Evolutionary conservation across 805 yeast species (phyloP).

Genomic region (Metschnikowia lochheadii): DNA sequence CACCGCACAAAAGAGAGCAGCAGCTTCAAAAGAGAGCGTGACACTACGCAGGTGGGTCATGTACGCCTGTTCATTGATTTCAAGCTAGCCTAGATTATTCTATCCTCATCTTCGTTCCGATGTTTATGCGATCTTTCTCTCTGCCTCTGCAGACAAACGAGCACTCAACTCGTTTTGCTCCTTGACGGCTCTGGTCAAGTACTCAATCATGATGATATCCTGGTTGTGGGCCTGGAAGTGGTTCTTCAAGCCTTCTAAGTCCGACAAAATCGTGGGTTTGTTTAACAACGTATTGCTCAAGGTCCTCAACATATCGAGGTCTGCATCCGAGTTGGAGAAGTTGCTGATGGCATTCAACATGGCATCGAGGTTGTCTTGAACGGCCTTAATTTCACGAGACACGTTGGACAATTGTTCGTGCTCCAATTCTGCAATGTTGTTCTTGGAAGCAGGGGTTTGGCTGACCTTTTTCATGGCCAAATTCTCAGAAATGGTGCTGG

Average conservation of each 20-base stretch:
- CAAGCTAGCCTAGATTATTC: slow-evolving; percentile 4
- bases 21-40: too few relatives aligned
- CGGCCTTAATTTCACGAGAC: slow-evolving; percentile 41
- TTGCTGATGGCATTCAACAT: slow-evolving; percentile 47
- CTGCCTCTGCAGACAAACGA: slow-evolving; percentile 53
- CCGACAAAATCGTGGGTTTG: slow-evolving; percentile 47
- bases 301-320: slow-evolving; percentile 61
- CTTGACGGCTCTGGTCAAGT: slow-evolving; percentile 76
- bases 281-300: slow-evolving; percentile 55
- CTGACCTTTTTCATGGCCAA: slow-evolving; percentile 48
- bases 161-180: slow-evolving; percentile 80
- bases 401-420: slow-evolving; percentile 41
- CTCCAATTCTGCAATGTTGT: slow-evolving; percentile 24
- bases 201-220: slow-evolving; percentile 78
- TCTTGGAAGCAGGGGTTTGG: slow-evolving; percentile 29
- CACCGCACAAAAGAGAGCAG: background rate
- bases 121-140: slow-evolving; percentile 17
- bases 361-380: slow-evolving; percentile 46
- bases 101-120: background rate
- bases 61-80: slow-evolving; percentile 1
- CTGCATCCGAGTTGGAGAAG: slow-evolving; percentile 37
- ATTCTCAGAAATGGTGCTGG: slow-evolving; percentile 50
- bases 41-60: background rate
- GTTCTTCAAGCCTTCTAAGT: slow-evolving; percentile 50
- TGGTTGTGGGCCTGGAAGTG: slow-evolving; percentile 70